A percentile compares a stretch with the other conserved stretches of the same genome.
Evolutionary conservation across 164 flowering plant species (phyloP).

Genomic region (Tetrastigma voinierianum): DNA sequence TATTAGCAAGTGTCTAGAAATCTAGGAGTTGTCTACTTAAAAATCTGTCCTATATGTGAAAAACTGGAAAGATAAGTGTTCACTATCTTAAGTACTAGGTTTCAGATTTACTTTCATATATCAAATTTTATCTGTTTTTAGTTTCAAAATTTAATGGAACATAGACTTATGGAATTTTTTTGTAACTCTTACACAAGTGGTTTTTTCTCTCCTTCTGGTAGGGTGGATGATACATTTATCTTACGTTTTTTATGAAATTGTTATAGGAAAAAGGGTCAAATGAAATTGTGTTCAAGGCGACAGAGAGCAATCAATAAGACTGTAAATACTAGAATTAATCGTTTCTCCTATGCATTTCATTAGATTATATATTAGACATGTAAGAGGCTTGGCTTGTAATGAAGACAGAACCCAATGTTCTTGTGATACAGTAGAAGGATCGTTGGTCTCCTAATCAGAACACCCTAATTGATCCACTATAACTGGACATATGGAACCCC

Average conservation of each 20-base stretch:
- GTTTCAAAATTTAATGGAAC: too few species aligned
- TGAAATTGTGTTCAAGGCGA: conserved; percentile 84
- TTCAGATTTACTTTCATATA: too few species aligned
- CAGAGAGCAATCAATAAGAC: conserved; percentile 96
- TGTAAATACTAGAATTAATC: conserved; percentile 76
- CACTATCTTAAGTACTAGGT: too few species aligned
- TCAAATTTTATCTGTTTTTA: too few species aligned
- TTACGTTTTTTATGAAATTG: not conserved
- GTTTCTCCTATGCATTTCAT: conserved; percentile 21
- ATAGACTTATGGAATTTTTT: too few species aligned
- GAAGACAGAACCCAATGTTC: not conserved
- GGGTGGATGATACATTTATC: not conserved
- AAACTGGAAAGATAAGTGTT: too few species aligned
- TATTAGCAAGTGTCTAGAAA: too few species aligned
- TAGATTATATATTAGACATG: not conserved
- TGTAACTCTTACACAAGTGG: too few species aligned
- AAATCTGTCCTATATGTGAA: too few species aligned
- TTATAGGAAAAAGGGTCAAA: conserved; percentile 70
- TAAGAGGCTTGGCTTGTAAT: not conserved
- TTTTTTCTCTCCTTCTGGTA: not conserved
- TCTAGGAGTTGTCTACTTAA: too few species aligned
- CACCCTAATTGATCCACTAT: conserved; percentile 75
- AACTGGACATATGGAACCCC: conserved; percentile 87
- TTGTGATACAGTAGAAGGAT: conserved; percentile 71
- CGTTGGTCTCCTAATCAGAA: conserved; percentile 85